Percentiles rank a stretch among this genome's conserved stretches.
Conservation (phyloP, 2,329 filamentous ascomycete species). For the Pyrenochaeta sp. region DNA sequence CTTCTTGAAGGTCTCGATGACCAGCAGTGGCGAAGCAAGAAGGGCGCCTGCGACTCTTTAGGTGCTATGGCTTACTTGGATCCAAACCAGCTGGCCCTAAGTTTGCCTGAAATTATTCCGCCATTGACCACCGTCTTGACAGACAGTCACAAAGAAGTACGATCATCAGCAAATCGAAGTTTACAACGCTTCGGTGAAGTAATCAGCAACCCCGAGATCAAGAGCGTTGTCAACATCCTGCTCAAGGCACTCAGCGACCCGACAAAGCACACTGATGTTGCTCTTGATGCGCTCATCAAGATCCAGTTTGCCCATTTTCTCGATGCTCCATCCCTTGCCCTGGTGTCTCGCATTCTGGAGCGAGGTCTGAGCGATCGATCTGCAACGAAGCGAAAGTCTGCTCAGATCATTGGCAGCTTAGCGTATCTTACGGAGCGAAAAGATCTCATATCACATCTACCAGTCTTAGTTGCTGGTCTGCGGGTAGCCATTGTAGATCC, state of each 20-base stretch:
- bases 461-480: slow-evolving; percentile 89
- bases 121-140: slow-evolving; percentile 93
- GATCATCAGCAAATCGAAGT: slow-evolving; percentile 89
- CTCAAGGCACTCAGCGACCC: slow-evolving; percentile 97
- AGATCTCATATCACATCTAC: slow-evolving; percentile 88
- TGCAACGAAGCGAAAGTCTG: slow-evolving; percentile 92
- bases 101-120: slow-evolving; percentile 94
- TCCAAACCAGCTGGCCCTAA: slow-evolving; percentile 90
- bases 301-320: slow-evolving; percentile 98
- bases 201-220: slow-evolving; percentile 97
- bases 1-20: slow-evolving; percentile 92
- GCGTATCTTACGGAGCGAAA: slow-evolving; percentile 97
- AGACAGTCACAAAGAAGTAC: slow-evolving; percentile 97
- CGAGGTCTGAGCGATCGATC: slow-evolving; percentile 91
- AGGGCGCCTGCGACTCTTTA: slow-evolving; percentile 93
- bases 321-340: slow-evolving; percentile 93
- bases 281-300: slow-evolving; percentile 92
- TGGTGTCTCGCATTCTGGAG: slow-evolving; percentile 94
- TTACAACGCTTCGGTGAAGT: slow-evolving; percentile 98
- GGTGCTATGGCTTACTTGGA: slow-evolving; percentile 99
- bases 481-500: slow-evolving; percentile 92
- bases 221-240: slow-evolving; percentile 86
- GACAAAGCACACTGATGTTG: slow-evolving; percentile 95
- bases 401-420: slow-evolving; percentile 96
- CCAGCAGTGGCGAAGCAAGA: slow-evolving; percentile 97